Conservation (phyloP, 345 rosid species). For the Turnera subulata region DNA sequence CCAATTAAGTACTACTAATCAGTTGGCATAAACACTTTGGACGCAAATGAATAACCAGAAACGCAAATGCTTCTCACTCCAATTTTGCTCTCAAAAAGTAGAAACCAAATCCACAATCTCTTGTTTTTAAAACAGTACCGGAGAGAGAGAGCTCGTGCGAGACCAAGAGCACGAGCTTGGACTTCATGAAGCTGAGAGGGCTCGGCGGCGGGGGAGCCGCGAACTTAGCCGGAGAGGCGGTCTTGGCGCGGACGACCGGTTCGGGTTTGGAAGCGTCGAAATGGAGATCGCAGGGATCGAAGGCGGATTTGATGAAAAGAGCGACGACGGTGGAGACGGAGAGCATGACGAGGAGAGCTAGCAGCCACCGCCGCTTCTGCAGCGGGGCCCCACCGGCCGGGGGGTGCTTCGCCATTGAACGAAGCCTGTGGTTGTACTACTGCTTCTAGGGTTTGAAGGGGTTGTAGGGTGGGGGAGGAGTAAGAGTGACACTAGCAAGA, state of each 20-base stretch:
- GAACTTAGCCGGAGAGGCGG: neutral
- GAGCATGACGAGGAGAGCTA: constrained; percentile 37
- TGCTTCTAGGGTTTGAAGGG: constrained; percentile 1
- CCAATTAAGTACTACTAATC: no score
- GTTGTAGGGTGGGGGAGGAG: neutral
- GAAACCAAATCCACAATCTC: neutral
- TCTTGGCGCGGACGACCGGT: neutral
- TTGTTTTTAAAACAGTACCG: constrained; percentile 18
- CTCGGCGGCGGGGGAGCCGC: constrained; percentile 14
- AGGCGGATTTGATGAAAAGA: constrained; percentile 34
- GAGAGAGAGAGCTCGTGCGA: constrained; percentile 48
- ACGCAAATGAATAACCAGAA: neutral
- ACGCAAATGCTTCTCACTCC: neutral
- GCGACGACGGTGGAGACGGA: constrained; percentile 34
- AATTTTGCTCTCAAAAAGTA: neutral
- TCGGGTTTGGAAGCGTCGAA: constrained; percentile 2
- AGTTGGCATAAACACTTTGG: no score
- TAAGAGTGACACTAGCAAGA: neutral
- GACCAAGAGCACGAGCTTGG: constrained; percentile 39
- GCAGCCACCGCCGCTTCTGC: constrained; percentile 38
- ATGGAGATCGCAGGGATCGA: constrained; percentile 35
- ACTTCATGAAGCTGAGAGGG: constrained; percentile 49
- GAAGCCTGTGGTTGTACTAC: neutral
- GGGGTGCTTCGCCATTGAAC: constrained; percentile 34
- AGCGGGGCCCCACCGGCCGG: constrained; percentile 28